These are phyloP conservation scores for Fusarium illudens DNA, from an alignment of 2,329 filamentous ascomycete species.

Conservation along the genomic window DNA sequence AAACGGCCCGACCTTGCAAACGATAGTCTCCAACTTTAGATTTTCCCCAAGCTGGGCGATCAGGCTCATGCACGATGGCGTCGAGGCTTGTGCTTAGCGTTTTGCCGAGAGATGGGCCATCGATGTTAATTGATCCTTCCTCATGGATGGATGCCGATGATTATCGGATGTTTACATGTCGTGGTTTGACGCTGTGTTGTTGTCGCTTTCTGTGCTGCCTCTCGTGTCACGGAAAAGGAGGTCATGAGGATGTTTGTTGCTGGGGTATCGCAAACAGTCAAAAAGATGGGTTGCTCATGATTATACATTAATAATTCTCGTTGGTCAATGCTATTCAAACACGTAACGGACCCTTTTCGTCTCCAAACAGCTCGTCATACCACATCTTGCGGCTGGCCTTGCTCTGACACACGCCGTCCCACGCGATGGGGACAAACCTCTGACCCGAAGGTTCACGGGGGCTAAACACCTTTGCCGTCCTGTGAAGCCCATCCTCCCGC, in stretches of 20 bases:
- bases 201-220: constrained; percentile 1
- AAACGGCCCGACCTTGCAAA: background rate
- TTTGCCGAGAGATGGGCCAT: background rate
- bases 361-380: constrained; percentile 48
- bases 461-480: constrained; percentile 37
- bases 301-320: background rate
- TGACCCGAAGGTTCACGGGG: constrained; percentile 18
- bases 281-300: background rate
- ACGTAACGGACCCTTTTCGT: constrained; percentile 44
- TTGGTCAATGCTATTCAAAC: background rate
- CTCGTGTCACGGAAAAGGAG: background rate
- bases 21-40: background rate
- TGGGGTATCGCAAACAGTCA: background rate
- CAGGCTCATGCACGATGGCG: background rate
- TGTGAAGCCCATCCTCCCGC: constrained; percentile 19
- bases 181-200: constrained; percentile 3
- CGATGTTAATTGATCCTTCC: background rate
- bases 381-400: constrained; percentile 37
- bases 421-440: constrained; percentile 40
- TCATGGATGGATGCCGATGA: background rate
- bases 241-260: constrained; percentile 3
- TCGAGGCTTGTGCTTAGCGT: constrained; percentile 3
- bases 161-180: background rate
- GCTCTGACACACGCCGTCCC: constrained; percentile 49
- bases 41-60: background rate